These are phyloP conservation scores for Whalleya microplaca DNA, from an alignment of 2,329 filamentous ascomycete genomes.

Conservation along the genomic window DNA sequence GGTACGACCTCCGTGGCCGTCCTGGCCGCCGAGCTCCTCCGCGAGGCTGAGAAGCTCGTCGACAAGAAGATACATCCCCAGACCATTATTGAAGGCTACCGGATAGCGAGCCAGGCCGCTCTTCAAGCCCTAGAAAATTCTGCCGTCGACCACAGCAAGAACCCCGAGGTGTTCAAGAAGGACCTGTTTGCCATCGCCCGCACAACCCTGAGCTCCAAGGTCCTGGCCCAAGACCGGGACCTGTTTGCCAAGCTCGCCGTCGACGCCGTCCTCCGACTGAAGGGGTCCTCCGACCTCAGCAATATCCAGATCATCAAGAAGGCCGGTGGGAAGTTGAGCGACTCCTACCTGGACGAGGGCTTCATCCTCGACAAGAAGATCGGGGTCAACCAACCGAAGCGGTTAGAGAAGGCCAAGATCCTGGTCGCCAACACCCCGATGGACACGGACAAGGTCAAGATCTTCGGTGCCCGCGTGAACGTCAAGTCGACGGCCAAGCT, in stretches of 20 bases:
- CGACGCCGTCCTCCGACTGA: slow-evolving; percentile 88
- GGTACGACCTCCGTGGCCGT: slow-evolving; percentile 98
- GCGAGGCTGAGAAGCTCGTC: slow-evolving; percentile 95
- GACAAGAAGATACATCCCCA: slow-evolving; percentile 99
- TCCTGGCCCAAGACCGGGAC: slow-evolving; percentile 88
- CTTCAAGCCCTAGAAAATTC: slow-evolving; percentile 81
- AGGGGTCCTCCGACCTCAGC: slow-evolving; percentile 88
- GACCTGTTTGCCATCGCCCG: slow-evolving; percentile 89
- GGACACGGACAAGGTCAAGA: slow-evolving; percentile 99
- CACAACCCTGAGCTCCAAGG: slow-evolving; percentile 96
- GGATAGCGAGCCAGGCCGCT: slow-evolving; percentile 92
- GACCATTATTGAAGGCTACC: slow-evolving; percentile 98
- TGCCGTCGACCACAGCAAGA: slow-evolving; percentile 88
- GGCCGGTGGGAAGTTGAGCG: slow-evolving; percentile 93
- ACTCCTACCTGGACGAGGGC: slow-evolving; percentile 96
- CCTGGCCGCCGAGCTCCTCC: slow-evolving; percentile 88
- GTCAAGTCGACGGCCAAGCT: slow-evolving; percentile 95
- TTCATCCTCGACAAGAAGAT: slow-evolving; percentile 99
- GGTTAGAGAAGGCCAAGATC: slow-evolving; percentile 97
- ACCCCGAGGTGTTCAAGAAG: slow-evolving; percentile 81
- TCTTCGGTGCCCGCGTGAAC: slow-evolving; percentile 96
- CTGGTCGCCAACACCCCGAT: slow-evolving; percentile 97
- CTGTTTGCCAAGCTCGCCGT: slow-evolving; percentile 90
- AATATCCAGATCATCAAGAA: slow-evolving; percentile 99
- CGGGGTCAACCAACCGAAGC: slow-evolving; percentile 97